Conservation (phyloP, 257 asterid species). For the Paraleonurus japonicus region DNA sequence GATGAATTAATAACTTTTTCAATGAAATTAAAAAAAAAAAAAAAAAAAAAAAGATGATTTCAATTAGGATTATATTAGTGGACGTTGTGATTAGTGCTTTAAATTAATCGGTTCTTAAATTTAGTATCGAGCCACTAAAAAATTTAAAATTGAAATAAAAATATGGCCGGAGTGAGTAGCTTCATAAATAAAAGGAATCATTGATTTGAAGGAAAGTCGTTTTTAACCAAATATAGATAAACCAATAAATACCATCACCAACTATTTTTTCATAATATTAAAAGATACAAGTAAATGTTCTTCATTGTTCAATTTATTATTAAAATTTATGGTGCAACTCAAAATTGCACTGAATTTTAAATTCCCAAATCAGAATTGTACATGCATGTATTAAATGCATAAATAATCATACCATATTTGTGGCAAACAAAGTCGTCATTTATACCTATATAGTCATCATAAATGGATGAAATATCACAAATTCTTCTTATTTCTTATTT, state of each 20-base stretch:
- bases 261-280: slow-evolving; percentile 24
- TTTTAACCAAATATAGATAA: slow-evolving; percentile 32
- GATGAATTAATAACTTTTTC: too few species aligned
- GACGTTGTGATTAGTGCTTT: too few species aligned
- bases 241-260: slow-evolving; percentile 29
- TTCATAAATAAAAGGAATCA: slow-evolving; percentile 7
- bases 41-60: too few species aligned
- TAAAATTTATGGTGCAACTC: slow-evolving; percentile 20
- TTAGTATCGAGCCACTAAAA: too few species aligned
- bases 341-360: slow-evolving; percentile 4
- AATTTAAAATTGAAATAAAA: background rate
- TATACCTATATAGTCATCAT: background rate
- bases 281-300: slow-evolving; percentile 27
- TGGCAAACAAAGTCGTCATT: background rate
- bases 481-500: background rate
- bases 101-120: too few species aligned
- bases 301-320: background rate
- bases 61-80: too few species aligned
- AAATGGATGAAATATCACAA: background rate
- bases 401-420: background rate
- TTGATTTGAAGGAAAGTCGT: background rate
- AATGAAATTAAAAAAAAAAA: too few species aligned
- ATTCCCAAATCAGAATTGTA: slow-evolving; percentile 1
- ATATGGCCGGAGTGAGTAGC: background rate
- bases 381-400: background rate